Base-by-base conservation (phyloP, 2,329 filamentous ascomycete species). In the Xylaria sp. region DNA sequence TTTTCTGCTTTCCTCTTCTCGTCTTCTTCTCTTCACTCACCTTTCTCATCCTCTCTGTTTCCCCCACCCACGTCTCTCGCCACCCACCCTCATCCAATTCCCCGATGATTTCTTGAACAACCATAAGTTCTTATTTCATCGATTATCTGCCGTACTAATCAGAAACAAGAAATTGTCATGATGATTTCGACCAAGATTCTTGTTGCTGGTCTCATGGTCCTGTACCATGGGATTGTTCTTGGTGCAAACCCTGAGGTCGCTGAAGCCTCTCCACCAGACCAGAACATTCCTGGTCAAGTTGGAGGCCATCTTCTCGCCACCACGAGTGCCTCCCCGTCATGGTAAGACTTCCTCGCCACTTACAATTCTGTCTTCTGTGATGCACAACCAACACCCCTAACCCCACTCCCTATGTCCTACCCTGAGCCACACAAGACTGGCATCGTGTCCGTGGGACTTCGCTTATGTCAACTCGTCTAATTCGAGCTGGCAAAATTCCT, bases 151-250 rank as follows among this genome's bases (percentile, higher is more conserved):
- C 34, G 44, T 22, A 17, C 11, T 22, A 16, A 22, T 19, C 34
- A 22, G 38, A 16, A 45, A 24, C 22, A 17, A 9, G 26, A 39
- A 49, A n/a, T 8, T 19, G 19, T 21, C 39, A 42, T 18, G 24
- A 57, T 61, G 55, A 44, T 21, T n/a, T 52, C 52, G 26, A 2
- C 46, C 29, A 45, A 20, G 47, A 56, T 59, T 43, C 39, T 64
- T 44, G 44, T 63, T 37, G 20, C 44, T 42, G 47, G 52, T 57
- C 43, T 65, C 39, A 39, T 65, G 57, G 63, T 56, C 43, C 22
- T 62, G 41, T 60, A 45, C 57, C 48, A 60, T 20, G 43, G 53
- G 13, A 40, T 57, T 46, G 44, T 24, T 13, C 34, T 48, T 8
- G 56, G 43, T 34, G 43, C 53, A 29, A 54, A 42, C 20, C 18